Evolutionary conservation across 1,139 yeast species (phyloP), one percentile per base, ranked within the genome.

Genomic region (Sugiyamaella japonica): DNA sequence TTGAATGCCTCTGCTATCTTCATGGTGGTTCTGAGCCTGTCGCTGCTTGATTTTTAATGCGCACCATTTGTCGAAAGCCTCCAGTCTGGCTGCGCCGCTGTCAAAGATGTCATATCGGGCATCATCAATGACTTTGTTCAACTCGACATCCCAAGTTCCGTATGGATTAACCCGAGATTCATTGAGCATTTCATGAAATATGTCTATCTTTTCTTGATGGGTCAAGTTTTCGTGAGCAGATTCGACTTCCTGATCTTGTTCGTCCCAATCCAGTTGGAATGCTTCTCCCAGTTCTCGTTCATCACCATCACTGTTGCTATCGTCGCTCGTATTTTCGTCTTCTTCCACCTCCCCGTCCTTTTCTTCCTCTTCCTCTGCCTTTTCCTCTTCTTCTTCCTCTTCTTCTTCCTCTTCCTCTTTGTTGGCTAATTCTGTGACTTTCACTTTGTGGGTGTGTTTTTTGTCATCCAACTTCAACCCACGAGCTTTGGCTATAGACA

Each of bases 91-190:
- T 38, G 61, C 61, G 46, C 73, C 71, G 13, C 68, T 62, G 34
- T 73, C 77, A 36, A 77, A 56, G 7, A 59, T 64, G 41, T 69
- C 67, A 61, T 73, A 81, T 23, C 76, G 63, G 1, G 76, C 74
- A 50, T 77, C 78, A 31, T 69, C 59, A 1, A 74, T 63, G 1
- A 81, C 60, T 42, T 70, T 70, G 6, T 67, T 63, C n/a, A 73
- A 66, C 60, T 79, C 83, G 0, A 68, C 63, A 40, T 78, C 81
- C 81, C 83, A 81, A 0, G 78, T 63, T 3, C 76, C 69, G 56
- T 62, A 77, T 0, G 81, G 78, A 56, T 78, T 74, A 3, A 76
- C 57, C 0, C 62, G 28, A 3, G 56, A 31, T 6, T 62, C 65
- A 7, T 62, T 60, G 9, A 79, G 65, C 60, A 78, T 59, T 10